Evolutionary conservation across 2,329 filamentous ascomycete genomes (phyloP), one percentile per base, ranked within the genome.

Genomic region (Aureobasidium sp.): DNA sequence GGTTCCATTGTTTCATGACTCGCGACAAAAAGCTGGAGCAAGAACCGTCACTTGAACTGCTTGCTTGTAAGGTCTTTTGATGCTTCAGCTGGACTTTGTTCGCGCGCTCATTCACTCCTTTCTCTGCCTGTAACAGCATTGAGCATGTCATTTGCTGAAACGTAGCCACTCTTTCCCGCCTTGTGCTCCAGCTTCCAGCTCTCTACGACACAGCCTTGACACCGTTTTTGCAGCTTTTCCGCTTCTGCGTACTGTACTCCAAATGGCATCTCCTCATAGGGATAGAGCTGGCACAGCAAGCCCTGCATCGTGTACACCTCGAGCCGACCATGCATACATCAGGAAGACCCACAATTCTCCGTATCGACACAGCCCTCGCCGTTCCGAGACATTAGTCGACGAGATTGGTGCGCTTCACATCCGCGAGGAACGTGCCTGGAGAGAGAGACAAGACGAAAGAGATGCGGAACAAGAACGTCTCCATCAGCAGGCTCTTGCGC

Each of bases 401-500:
- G 78, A 80, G 35, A 75, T 79, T 66, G 73, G 73, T 59, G 68
- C 74, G 58, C 68, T 78, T n/a, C 70, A 75, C 58, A 71, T 76
- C 58, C 71, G 74, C 33, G 73, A 73, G 9, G 75, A 79, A 54
- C 72, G 72, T 2, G 70, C 75, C 9, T 82, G 83, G 63, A 78
- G 84, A 45, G 80, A 84, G 24, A 81, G 78, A 27, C 81, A 90
- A 31, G 85, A 91, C 63, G 77, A 78, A 44, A 82, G 85, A 57
- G 79, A 83, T 35, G 80, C 82, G 39, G 85, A 89, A 65, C 82
- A 81, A 37, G 85, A 86, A 69, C 77, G 82, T 54, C 79, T 78
- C 61, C 87, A 90, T 70, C 80, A 81, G 62, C 82, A 85, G 67
- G 87, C 87, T 15, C 80, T 93, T 17, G 82, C 82, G 49, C 81